Conservation (phyloP, 2,329 filamentous ascomycete genomes). For the Colletotrichum tropicicola region DNA sequence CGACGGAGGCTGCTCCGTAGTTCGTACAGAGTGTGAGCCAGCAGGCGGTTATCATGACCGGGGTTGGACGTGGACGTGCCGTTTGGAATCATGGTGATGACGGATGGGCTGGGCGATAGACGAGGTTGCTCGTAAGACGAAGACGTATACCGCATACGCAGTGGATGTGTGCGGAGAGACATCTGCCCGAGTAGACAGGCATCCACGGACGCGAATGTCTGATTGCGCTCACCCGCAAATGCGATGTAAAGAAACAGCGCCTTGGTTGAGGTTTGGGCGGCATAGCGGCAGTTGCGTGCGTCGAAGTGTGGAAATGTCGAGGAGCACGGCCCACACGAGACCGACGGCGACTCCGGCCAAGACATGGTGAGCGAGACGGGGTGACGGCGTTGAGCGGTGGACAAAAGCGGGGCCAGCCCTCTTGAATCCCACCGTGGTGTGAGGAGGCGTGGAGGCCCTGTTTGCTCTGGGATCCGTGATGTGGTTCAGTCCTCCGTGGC, state of each 20-base stretch:
- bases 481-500: conserved; percentile 29
- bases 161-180: conserved; percentile 10
- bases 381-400: conserved; percentile 27
- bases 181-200: conserved; percentile 13
- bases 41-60: conserved; percentile 1
- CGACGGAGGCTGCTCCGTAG: not conserved
- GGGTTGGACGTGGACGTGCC: not conserved
- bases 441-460: not conserved
- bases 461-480: conserved; percentile 6
- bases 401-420: conserved; percentile 14
- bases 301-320: conserved; percentile 15
- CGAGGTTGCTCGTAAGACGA: conserved; percentile 12
- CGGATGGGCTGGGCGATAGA: not conserved
- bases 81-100: not conserved
- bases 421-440: conserved; percentile 18
- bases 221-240: not conserved
- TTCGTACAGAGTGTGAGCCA: not conserved
- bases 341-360: conserved; percentile 30
- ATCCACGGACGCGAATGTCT: conserved; percentile 6
- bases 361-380: conserved; percentile 20
- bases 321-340: conserved; percentile 18
- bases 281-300: conserved; percentile 22
- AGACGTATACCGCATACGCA: not conserved
- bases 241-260: conserved; percentile 2
- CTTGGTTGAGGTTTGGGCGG: conserved; percentile 1